These are phyloP conservation scores for Tillandsia fasciculata DNA, from an alignment of 176 grass and related monocot species.

Conservation along the genomic window DNA sequence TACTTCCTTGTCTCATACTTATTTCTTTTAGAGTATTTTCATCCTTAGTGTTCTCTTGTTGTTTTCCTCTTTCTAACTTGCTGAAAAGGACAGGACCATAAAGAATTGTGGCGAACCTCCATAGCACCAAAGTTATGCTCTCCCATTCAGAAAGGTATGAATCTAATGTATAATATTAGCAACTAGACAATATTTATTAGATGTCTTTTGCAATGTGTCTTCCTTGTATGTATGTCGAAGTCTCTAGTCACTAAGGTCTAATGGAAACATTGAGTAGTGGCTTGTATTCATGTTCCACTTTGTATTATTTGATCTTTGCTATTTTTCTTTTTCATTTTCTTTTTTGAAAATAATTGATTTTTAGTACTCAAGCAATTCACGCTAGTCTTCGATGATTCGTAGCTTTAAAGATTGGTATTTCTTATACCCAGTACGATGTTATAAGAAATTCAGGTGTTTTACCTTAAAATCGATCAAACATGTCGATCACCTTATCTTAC, in stretches of 20 bases:
- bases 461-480: too few relatives aligned
- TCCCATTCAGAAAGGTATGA: background rate
- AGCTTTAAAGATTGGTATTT: background rate
- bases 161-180: background rate
- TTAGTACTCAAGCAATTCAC: background rate
- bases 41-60: background rate
- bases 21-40: background rate
- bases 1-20: constrained; percentile 18
- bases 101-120: too few relatives aligned
- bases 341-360: too few relatives aligned
- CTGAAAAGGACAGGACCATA: too few relatives aligned
- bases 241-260: too few relatives aligned
- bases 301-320: constrained; percentile 1
- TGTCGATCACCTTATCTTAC: background rate
- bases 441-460: too few relatives aligned
- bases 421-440: too few relatives aligned
- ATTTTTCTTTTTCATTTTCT: too few relatives aligned
- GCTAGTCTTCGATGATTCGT: background rate
- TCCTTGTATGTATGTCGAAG: too few relatives aligned
- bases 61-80: too few relatives aligned
- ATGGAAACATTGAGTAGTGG: constrained; percentile 7
- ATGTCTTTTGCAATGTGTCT: too few relatives aligned
- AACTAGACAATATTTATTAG: background rate
- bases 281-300: background rate
- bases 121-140: too few relatives aligned